Percentiles rank a stretch among this genome's conserved stretches.
Conservation (phyloP, 176 grass and related monocot genomes). For the Hyparrhenia diplandra region DNA sequence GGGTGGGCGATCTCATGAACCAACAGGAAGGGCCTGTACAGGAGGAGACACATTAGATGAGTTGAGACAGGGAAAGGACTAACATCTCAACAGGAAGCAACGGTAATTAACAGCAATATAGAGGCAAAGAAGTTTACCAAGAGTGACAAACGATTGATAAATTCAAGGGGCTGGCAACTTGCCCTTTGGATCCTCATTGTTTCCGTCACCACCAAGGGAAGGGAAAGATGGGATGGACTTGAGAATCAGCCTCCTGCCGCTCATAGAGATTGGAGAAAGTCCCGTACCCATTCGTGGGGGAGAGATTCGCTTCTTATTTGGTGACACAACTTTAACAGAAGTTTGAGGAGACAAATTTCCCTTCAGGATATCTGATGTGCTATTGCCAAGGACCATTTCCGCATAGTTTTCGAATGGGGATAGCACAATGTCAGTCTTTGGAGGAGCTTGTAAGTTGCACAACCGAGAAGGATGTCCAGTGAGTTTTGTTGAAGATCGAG, state of each 20-base stretch:
- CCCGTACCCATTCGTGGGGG: slow-evolving; percentile 42
- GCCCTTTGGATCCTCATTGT: slow-evolving; percentile 25
- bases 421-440: slow-evolving; percentile 28
- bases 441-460: slow-evolving; percentile 20
- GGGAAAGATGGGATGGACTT: slow-evolving; percentile 63
- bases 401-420: slow-evolving; percentile 32
- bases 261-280: slow-evolving; percentile 51
- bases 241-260: slow-evolving; percentile 46
- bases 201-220: slow-evolving; percentile 39
- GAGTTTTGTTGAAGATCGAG: slow-evolving; percentile 28
- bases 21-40: slow-evolving; percentile 5
- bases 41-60: background rate
- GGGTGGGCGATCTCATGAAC: background rate
- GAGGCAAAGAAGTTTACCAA: slow-evolving; percentile 3
- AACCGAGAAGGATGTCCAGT: slow-evolving; percentile 35
- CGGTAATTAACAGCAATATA: background rate
- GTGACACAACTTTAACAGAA: slow-evolving; percentile 51
- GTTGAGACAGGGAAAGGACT: background rate
- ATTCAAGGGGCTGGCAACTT: slow-evolving; percentile 37
- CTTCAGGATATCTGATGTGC: slow-evolving; percentile 22
- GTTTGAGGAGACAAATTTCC: slow-evolving; percentile 31
- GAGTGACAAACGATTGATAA: background rate
- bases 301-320: slow-evolving; percentile 57
- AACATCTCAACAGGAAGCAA: background rate
- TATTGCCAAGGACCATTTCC: slow-evolving; percentile 24